These are phyloP conservation scores for Fusarium sulawesiense DNA, from an alignment of 2,329 filamentous ascomycete genomes.

Conservation along the genomic window DNA sequence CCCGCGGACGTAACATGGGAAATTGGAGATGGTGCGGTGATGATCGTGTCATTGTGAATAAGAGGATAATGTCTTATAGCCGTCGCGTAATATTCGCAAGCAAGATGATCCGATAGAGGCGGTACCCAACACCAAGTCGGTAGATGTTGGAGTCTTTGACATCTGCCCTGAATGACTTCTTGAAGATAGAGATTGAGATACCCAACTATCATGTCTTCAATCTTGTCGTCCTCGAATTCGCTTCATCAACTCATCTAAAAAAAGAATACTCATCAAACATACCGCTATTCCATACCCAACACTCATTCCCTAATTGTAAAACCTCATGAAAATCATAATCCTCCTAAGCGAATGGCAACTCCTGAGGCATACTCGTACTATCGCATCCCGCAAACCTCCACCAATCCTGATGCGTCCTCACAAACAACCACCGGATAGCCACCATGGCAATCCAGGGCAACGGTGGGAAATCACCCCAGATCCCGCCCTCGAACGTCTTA, in stretches of 20 bases:
- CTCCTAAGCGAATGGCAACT: constrained; percentile 50
- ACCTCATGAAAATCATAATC: background rate
- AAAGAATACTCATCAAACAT: background rate
- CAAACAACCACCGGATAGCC: constrained; percentile 51
- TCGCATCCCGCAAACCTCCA: constrained; percentile 53
- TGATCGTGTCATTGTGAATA: background rate
- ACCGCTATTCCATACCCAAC: background rate
- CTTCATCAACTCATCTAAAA: background rate
- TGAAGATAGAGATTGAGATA: background rate
- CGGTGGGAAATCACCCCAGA: constrained; percentile 45
- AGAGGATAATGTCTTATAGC: background rate
- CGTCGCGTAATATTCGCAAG: background rate
- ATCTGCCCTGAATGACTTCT: background rate
- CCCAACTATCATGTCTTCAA: background rate
- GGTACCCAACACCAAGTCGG: background rate
- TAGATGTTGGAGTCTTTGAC: background rate
- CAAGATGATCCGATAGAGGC: background rate
- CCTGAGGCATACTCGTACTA: constrained; percentile 45
- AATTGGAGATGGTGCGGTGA: background rate
- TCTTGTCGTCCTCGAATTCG: background rate
- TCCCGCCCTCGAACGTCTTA: constrained; percentile 42
- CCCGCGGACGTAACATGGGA: background rate
- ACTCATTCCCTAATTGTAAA: background rate
- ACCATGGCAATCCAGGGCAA: constrained; percentile 45
- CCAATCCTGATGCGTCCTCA: constrained; percentile 51